These are phyloP conservation scores for Cephaloascus fragrans DNA, from an alignment of 805 yeast species.

Conservation along the genomic window DNA sequence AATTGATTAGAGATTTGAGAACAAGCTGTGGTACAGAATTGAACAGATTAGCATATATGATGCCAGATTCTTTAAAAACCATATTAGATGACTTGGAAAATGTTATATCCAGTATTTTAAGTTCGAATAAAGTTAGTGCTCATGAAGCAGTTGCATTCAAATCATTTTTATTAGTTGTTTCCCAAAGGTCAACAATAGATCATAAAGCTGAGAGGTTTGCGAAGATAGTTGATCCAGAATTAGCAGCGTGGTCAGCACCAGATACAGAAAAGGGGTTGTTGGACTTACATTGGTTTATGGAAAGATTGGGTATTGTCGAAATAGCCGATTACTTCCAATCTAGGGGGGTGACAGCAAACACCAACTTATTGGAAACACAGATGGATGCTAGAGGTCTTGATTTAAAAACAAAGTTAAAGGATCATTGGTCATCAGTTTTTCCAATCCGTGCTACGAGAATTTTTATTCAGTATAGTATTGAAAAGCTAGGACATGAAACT, in stretches of 20 bases:
- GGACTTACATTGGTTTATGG: constrained; percentile 97
- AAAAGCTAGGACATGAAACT: constrained; percentile 72
- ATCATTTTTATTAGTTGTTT: constrained; percentile 83
- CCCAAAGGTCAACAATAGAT: constrained; percentile 71
- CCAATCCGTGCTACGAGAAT: constrained; percentile 95
- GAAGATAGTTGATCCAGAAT: constrained; percentile 86
- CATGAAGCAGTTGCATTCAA: constrained; percentile 93
- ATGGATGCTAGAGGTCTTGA: constrained; percentile 86
- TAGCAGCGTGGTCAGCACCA: constrained; percentile 87
- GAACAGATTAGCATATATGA: constrained; percentile 85
- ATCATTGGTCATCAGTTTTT: constrained; percentile 88
- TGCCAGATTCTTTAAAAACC: constrained; percentile 82
- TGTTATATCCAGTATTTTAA: constrained; percentile 65
- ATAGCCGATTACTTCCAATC: constrained; percentile 85
- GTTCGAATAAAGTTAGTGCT: constrained; percentile 62
- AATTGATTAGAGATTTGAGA: constrained; percentile 75
- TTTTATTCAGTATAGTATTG: constrained; percentile 91
- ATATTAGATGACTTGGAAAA: constrained; percentile 76
- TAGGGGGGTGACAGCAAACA: constrained; percentile 68
- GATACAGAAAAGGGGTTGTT: constrained; percentile 81
- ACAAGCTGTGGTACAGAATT: constrained; percentile 92
- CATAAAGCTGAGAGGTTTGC: constrained; percentile 73
- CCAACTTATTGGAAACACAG: constrained; percentile 64
- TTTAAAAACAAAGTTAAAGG: constrained; percentile 69
- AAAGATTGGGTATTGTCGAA: constrained; percentile 85